Evolutionary conservation across 192 early-diverging fungal genomes (phyloP).

Genomic region (Bifiguratus adelaidae): DNA sequence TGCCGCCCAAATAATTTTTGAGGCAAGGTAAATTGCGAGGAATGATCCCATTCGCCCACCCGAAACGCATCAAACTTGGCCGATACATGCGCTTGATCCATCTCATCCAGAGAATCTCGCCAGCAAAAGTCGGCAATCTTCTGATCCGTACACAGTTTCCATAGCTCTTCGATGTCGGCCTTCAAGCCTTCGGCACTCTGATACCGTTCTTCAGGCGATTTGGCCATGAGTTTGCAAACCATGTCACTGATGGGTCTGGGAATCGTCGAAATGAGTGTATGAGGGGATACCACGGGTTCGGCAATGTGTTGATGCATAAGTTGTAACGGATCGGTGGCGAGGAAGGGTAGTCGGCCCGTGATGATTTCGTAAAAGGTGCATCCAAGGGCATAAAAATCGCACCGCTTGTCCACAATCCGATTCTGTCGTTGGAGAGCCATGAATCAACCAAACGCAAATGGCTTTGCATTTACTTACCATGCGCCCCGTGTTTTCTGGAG

Average conservation of each 20-base stretch:
- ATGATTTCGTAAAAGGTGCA: slow-evolving; percentile 17
- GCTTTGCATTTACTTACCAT: neutral
- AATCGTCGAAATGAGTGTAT: neutral
- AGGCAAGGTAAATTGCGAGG: slow-evolving; percentile 13
- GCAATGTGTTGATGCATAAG: slow-evolving; percentile 16
- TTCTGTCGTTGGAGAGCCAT: slow-evolving; percentile 2
- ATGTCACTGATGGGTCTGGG: slow-evolving; percentile 5
- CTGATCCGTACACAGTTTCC: neutral
- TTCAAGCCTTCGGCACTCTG: slow-evolving; percentile 19
- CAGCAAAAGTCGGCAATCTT: too few relatives aligned
- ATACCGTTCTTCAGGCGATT: slow-evolving; percentile 23
- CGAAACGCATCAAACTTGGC: slow-evolving; percentile 5
- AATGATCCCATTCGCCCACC: slow-evolving; percentile 13
- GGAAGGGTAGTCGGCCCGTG: slow-evolving; percentile 12
- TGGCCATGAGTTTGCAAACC: slow-evolving; percentile 14
- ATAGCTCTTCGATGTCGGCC: slow-evolving; percentile 8
- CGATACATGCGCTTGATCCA: neutral
- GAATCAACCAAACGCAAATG: neutral
- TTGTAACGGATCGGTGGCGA: slow-evolving; percentile 8
- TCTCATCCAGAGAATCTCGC: neutral
- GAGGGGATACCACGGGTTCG: slow-evolving; percentile 3
- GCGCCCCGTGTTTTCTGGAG: slow-evolving; percentile 7
- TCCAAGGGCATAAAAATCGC: slow-evolving; percentile 22
- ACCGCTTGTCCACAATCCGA: slow-evolving; percentile 16
- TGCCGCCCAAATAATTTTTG: slow-evolving; percentile 19